Evolutionary conservation across 1,139 yeast genomes (phyloP), one percentile per base, ranked within the genome.

Genomic region (Blastobotrys ciferrii): DNA sequence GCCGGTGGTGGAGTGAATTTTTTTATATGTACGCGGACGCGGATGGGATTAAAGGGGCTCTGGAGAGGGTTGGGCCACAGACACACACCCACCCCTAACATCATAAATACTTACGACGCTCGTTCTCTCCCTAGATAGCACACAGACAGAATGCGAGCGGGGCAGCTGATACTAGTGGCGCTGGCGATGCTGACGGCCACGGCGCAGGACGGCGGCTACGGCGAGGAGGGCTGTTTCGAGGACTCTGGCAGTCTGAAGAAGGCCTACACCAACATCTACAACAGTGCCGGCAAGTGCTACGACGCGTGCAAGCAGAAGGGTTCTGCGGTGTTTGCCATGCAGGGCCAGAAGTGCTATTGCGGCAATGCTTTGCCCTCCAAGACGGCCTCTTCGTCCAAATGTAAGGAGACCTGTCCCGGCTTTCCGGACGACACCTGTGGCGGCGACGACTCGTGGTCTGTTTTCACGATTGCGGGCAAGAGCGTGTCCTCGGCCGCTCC

Each of bases 331-430:
- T 76, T 81, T 58, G 95, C 92, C 5, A 58, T 84, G 41, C 67
- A 69, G 14, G 91, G 88, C 36, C 63, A 70, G 46, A 66, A 69
- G 17, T 87, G 96, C 67, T 79, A 72, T 61, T 87, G 96, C 66
- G 86, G 91, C 52, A 61, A 69, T 52, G 55, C 69, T 0, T 61
- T 73, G 15, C 95, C 95, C 1, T 49, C 68, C 13, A 54, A 63
- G 13, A 46, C 45, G 42, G 59, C 56, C 11, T 57, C 55, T 28
- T 46, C 59, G n/a, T 51, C 70, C 11, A 46, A 53, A 7, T 84
- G 92, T 68, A 58, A 65, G 53, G 59, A 60, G 1, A 48, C 57
- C 1, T 84, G 92, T 64, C 55, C 64, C 33, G 88, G 86, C 7
- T 84, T 69, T 58, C 74, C 72, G 12, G 2, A 38, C 0, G 78